Evolutionary conservation across 305 asterid genomes (phyloP), one percentile per base, ranked within the genome.

Genomic region (Fraxinus xanthoxyloides): DNA sequence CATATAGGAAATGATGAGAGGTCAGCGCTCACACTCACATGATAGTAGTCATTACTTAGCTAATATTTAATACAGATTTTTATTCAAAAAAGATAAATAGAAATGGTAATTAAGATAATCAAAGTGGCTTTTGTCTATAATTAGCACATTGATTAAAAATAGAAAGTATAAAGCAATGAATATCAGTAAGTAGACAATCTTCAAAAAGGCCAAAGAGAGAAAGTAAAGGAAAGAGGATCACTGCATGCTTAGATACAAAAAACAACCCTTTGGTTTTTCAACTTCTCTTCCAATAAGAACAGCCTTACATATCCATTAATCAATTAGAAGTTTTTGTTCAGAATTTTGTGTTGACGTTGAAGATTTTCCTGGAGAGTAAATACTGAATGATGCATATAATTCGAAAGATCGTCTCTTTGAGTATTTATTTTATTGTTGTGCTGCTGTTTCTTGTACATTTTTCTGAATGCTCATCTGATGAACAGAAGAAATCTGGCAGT

Each of bases 381-480:
- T 70, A 32, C 76, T 78, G 76, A 83, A 82, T 40, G 35, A 83
- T 85, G 87, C 81, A 74, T 51, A 76, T 26, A 19, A 61, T 81
- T 78, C 82, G 38, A n/a, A 80, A 28, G 32, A 79, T 84, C 86
- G 31, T 77, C 26, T 40, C 63, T 38, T 17, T 76, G 72, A 79
- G 56, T 78, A 67, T 63, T 63, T 80, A 70, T 10, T 74, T 82
- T 77, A 82, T 34, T 67, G 61, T 87, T 63, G 48, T 80, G 63
- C 75, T 84, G 79, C 79, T 84, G 24, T 82, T 81, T 85, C 89
- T 89, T 48, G 83, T 74, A 19, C 85, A 88, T 79, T 69, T 72
- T 19, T 84, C 81, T n/a, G 86, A 81, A 81, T 90, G 89, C 83
- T 80, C 90, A 70, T 56, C 88, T 9, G 31, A 78, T 17, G 77